Evolutionary conservation across 208 protist genomes (phyloP).

Genomic region (Leishmania martiniquensis): DNA sequence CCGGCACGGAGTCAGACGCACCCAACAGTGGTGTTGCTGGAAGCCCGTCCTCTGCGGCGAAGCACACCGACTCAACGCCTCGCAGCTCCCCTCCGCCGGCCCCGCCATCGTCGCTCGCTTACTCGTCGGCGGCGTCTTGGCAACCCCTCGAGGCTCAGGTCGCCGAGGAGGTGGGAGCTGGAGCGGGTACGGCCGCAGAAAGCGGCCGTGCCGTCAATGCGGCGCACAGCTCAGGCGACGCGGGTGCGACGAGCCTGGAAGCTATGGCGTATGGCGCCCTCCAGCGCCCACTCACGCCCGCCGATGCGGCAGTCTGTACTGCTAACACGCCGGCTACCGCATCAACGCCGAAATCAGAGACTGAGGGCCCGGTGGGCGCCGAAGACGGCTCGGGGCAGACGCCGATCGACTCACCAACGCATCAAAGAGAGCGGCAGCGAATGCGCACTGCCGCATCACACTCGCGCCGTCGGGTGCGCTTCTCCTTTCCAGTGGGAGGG

Average conservation of each 20-base stretch:
- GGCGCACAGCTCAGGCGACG: background rate
- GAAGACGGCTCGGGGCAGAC: background rate
- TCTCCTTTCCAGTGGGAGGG: slow-evolving; percentile 14
- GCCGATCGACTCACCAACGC: background rate
- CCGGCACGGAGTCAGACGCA: background rate
- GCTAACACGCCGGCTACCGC: background rate
- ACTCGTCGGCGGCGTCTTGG: background rate
- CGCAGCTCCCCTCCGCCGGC: background rate
- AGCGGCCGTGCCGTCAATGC: background rate
- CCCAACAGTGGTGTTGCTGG: background rate
- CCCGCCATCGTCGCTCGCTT: background rate
- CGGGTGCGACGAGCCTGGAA: background rate
- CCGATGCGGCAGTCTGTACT: background rate
- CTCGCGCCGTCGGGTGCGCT: slow-evolving; percentile 12
- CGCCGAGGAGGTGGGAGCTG: background rate
- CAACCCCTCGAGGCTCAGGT: background rate
- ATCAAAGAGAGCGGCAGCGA: background rate
- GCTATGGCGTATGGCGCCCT: background rate
- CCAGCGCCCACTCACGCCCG: background rate
- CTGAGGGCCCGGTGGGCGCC: background rate
- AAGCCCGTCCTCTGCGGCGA: background rate
- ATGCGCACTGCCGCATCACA: background rate
- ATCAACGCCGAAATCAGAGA: background rate
- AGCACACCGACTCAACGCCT: background rate
- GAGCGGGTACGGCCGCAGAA: background rate